A percentile compares a stretch with the other conserved stretches of the same genome.
Evolutionary conservation across 192 early-diverging fungal genomes (phyloP).

Genomic region (Backusella tarrabulga): DNA sequence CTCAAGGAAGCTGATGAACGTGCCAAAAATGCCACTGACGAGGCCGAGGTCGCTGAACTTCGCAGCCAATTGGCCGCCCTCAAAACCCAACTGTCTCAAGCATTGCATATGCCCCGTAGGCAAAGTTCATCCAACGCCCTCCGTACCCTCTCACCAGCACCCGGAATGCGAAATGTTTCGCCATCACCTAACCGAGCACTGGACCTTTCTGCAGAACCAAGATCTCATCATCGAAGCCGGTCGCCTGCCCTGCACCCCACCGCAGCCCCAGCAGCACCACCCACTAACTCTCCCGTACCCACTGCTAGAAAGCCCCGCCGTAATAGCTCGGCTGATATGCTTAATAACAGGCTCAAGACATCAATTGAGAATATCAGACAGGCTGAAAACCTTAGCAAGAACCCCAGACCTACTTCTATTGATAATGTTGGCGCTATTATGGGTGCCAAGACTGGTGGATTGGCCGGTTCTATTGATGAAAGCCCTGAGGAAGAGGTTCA

Average conservation of each 20-base stretch:
- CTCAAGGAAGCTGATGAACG: conserved; percentile 32
- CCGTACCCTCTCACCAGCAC: conserved; percentile 19
- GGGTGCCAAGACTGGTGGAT: conserved; percentile 19
- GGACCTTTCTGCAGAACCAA: not conserved
- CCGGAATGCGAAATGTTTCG: conserved; percentile 8
- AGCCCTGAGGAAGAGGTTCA: conserved; percentile 23
- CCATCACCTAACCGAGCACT: conserved; percentile 13
- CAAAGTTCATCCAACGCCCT: conserved; percentile 19
- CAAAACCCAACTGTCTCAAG: conserved; percentile 67
- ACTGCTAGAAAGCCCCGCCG: conserved; percentile 34
- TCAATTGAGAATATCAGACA: conserved; percentile 38
- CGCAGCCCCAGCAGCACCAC: not conserved
- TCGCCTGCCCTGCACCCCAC: conserved; percentile 16
- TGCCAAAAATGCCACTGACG: conserved; percentile 54
- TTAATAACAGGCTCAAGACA: conserved; percentile 28
- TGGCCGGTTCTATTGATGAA: conserved; percentile 14
- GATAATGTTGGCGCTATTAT: conserved; percentile 25
- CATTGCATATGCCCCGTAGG: conserved; percentile 50
- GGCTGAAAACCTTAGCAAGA: conserved; percentile 31
- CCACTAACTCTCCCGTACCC: conserved; percentile 1
- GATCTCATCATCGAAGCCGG: conserved; percentile 1
- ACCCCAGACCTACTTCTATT: conserved; percentile 37
- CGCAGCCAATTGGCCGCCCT: conserved; percentile 70
- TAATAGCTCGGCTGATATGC: conserved; percentile 48
- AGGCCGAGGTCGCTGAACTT: conserved; percentile 59